phyloP scores from a whole-genome alignment of 495 filamentous ascomycete genomes.

The Lasiosphaeria miniovina region DNA sequence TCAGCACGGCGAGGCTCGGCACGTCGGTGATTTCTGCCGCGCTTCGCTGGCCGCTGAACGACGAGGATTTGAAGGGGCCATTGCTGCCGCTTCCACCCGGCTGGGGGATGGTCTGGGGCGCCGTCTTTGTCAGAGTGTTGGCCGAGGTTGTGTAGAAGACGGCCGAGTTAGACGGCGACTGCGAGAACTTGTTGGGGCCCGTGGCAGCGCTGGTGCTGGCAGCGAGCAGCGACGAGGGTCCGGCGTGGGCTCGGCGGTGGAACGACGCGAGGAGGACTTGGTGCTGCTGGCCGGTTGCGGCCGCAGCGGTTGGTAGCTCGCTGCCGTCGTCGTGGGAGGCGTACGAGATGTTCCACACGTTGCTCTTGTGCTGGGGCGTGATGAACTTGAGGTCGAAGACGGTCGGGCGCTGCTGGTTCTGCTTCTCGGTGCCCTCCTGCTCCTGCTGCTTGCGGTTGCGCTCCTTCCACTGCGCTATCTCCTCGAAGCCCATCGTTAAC shows the following conservation, averaged over 20 bases:
- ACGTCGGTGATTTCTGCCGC: slow-evolving; percentile 5
- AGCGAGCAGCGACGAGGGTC: no score
- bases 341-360: slow-evolving; percentile 2
- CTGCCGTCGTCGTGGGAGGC: not conserved
- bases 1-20: slow-evolving; percentile 7
- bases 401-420: not conserved
- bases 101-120: no score
- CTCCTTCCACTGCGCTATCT: slow-evolving; percentile 13
- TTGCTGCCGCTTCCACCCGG: not conserved
- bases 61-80: not conserved
- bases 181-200: no score
- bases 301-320: no score
- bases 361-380: slow-evolving; percentile 9
- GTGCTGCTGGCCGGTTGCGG: no score
- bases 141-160: no score
- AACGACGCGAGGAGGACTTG: no score
- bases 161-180: no score
- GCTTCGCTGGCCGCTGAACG: not conserved
- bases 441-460: not conserved
- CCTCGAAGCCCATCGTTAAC: slow-evolving; percentile 12
- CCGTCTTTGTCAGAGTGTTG: no score
- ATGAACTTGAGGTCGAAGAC: slow-evolving; percentile 10
- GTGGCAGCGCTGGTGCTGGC: no score
- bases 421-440: not conserved
- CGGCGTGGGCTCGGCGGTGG: no score